Base-by-base conservation (phyloP, 352 stramenopile genomes). In the Peronospora destructor region DNA sequence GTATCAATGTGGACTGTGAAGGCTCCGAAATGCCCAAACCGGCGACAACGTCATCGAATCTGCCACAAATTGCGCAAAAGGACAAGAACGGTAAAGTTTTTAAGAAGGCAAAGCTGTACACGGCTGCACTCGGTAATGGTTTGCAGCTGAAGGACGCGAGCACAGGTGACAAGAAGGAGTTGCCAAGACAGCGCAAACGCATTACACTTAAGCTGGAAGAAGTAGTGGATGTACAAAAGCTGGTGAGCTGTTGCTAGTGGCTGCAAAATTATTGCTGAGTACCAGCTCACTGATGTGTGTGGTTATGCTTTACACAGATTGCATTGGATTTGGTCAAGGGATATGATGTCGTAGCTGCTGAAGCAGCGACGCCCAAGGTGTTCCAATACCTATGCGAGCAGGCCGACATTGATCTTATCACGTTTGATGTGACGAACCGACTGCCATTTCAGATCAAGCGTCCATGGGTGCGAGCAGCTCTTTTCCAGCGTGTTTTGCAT, bases 321-420 rank as follows among this genome's bases (percentile, higher is more conserved):
- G 54, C 50, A 21, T 85, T 72, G 23, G 49, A 68, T 12, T 62
- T 71, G 6, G 56, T 88, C 30, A 86, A 87, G 49, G 55, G 63
- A 43, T 93, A 88, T 56, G 80, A 91, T 34, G 43, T 93, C 6
- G 71, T 93, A n/a, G 83, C 83, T 1, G 78, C 76, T 1, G 75
- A 91, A 46, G 71, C 77, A 4, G 41, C 49, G 21, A 83, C 68
- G 13, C 53, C 56, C 17, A 88, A 85, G 34, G 68, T 89, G n/a
- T 93, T 93, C 42, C 83, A 93, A 58, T 90, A 74, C 29, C 50
- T 89, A 4, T 93, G 83, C 50, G 80, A 93, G 52, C 76, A 89
- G 12, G 78, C 53, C 14, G 74, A 87, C 13, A 65, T 93, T 9
- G 83, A 93, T 44, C 29, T 93, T 26, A 85, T 93, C 56, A 89